Percentiles rank a stretch among this genome's conserved stretches.
Evolutionary conservation across 2,329 filamentous ascomycete genomes (phyloP).

Genomic region (Paecilomyces variotii): DNA sequence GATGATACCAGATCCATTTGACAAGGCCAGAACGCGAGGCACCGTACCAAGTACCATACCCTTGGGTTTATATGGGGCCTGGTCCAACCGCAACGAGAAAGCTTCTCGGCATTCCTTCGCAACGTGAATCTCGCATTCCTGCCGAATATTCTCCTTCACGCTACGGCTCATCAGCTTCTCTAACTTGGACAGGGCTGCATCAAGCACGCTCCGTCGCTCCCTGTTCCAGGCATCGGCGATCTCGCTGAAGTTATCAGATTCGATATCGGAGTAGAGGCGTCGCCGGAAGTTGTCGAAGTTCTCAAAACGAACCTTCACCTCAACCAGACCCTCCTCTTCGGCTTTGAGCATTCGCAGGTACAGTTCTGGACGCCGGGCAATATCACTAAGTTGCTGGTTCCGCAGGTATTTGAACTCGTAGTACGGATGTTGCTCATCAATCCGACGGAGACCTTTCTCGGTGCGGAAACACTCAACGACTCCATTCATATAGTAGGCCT

Average conservation of each 20-base stretch:
- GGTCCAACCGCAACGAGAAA: conserved; percentile 82
- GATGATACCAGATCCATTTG: conserved; percentile 74
- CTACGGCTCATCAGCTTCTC: conserved; percentile 79
- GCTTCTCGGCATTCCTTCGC: conserved; percentile 82
- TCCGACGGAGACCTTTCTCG: conserved; percentile 86
- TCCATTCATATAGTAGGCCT: conserved; percentile 74
- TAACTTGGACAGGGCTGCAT: conserved; percentile 71
- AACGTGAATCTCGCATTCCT: conserved; percentile 87
- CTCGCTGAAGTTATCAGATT: conserved; percentile 92
- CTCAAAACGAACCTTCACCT: conserved; percentile 72
- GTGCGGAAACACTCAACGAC: conserved; percentile 82
- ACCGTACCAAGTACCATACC: conserved; percentile 83
- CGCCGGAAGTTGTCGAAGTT: conserved; percentile 68
- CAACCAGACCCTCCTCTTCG: conserved; percentile 85
- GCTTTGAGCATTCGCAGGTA: conserved; percentile 97
- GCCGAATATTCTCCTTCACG: conserved; percentile 88
- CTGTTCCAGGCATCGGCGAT: conserved; percentile 92
- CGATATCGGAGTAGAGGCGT: conserved; percentile 72
- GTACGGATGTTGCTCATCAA: conserved; percentile 90
- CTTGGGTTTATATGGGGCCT: conserved; percentile 92
- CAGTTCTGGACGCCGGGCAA: conserved; percentile 76
- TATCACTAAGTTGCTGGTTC: conserved; percentile 74
- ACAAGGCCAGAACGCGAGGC: conserved; percentile 78
- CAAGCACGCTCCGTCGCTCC: conserved; percentile 75
- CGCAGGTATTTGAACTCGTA: conserved; percentile 97